These are phyloP conservation scores for Waltiozyma sp. DNA, from an alignment of 1,139 yeast species.

Conservation along the genomic window DNA sequence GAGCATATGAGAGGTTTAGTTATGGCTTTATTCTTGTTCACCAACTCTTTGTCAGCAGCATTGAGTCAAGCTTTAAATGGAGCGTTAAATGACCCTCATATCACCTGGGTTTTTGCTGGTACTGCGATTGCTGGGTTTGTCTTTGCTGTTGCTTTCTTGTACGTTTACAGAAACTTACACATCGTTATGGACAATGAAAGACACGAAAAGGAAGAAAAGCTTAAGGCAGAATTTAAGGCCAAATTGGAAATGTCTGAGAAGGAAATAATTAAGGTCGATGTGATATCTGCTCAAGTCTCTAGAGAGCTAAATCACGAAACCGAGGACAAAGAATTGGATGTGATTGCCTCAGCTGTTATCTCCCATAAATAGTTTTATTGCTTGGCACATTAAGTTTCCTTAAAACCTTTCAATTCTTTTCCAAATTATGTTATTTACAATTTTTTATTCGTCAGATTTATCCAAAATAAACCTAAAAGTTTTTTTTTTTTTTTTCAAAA, in stretches of 20 bases:
- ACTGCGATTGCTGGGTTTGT: constrained; percentile 36
- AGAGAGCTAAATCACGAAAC: background rate
- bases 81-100: constrained; percentile 42
- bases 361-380: background rate
- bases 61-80: constrained; percentile 44
- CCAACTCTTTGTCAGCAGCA: constrained; percentile 51
- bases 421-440: too few relatives aligned
- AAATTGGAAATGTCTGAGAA: background rate
- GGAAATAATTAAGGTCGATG: background rate
- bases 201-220: constrained; percentile 10
- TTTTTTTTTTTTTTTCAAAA: too few relatives aligned
- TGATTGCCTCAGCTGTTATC: background rate
- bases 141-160: constrained; percentile 31
- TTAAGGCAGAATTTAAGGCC: constrained; percentile 6
- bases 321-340: background rate
- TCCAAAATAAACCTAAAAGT: too few relatives aligned
- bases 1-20: constrained; percentile 60
- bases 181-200: constrained; percentile 36
- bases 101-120: constrained; percentile 45
- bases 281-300: background rate
- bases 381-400: too few relatives aligned
- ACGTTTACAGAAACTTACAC: constrained; percentile 43
- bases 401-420: too few relatives aligned
- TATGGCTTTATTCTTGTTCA: constrained; percentile 53
- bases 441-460: too few relatives aligned